Evolutionary conservation across 2,329 filamentous ascomycete species (phyloP), one percentile per base, ranked within the genome.

Genomic region (Exophiala oligosperma): DNA sequence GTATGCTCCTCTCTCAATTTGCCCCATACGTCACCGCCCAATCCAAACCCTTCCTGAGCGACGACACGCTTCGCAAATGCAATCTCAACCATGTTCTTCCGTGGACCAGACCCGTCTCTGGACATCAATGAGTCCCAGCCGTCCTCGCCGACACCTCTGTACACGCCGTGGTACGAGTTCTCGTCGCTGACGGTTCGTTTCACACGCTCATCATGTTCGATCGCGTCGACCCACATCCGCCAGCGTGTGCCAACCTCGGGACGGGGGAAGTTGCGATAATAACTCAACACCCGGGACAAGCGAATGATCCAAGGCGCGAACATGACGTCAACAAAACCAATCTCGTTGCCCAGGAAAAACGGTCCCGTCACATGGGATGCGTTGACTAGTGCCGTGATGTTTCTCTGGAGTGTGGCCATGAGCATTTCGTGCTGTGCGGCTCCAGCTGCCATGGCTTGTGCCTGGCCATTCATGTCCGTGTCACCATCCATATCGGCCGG

Each of bases 271-370:
- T 82, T 83, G 21, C 86, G 77, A 63, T 88, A 86, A 14, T 84
- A 83, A 50, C 82, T 79, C 35, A 90, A 74, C 17, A 91, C 83
- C 1, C 84, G 82, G n/a, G 81, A 78, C 59, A 92, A 75, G 1
- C 90, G 81, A 17, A 92, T 69, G 12, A 90, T 81, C 80, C 90
- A 92, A 0, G 90, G 90, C 1, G 89, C 89, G 47, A 91, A 81
- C 67, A 91, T 86, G 14, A 91, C 79, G 64, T 92, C 89, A 0
- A 92, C 89, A 55, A 91, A 86, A 0, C 77, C 79, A 55, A 87
- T 76, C 1, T 77, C 66, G 0, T 71, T 64, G 6, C 84, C 84
- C 64, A 81, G 79, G 69, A 92, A 92, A 71, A 88, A 91, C 0
- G 89, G 89, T 0, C 89, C 89, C 52, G 80, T 68, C 21, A 74